Evolutionary conservation across 2,329 filamentous ascomycete species (phyloP), one percentile per base, ranked within the genome.

Genomic region (Pestalotiopsis fici): DNA sequence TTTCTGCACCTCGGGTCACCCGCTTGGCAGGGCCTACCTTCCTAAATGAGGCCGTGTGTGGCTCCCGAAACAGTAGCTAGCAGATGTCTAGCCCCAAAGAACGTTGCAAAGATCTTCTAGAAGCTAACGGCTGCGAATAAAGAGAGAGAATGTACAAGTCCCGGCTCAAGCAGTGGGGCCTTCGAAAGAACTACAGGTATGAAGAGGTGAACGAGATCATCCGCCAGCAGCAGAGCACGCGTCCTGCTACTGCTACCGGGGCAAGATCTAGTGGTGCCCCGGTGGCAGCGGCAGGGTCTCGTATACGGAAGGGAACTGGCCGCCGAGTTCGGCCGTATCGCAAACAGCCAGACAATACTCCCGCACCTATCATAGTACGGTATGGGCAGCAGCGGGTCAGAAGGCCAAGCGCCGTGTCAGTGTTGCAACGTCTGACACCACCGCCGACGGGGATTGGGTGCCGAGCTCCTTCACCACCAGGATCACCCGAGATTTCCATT

Each of bases 81-180:
- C 28, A 27, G 31, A 35, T 35, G 31, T 60, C 57, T 21, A 60
- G 57, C 21, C 31, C 31, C 18, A 60, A 27, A 57, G 23, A 31
- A 31, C 27, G 11, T 57, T 31, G 55, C 23, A 60, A 60, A n/a
- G n/a, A 27, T 50, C 57, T 31, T 56, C 47, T 59, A 23, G 25
- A 57, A 65, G 27, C 54, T 25, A 31, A 23, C 28, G 23, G 25
- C 21, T 35, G 21, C 15, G 21, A 39, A 28, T 18, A 12, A 65
- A 66, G 64, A 21, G 57, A 60, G 56, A 47, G 57, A 21, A 66
- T 66, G 64, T 66, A 66, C 54, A 66, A 66, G 50, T 61, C 57
- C 21, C 64, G 64, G 25, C 55, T 66, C 13, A 60, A 60, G 57
- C 55, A 66, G 59, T 66, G 64, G 64, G 64, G 64, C 31, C 57